Conservation (phyloP, 805 yeast species). For the Candida qinlingensis region DNA sequence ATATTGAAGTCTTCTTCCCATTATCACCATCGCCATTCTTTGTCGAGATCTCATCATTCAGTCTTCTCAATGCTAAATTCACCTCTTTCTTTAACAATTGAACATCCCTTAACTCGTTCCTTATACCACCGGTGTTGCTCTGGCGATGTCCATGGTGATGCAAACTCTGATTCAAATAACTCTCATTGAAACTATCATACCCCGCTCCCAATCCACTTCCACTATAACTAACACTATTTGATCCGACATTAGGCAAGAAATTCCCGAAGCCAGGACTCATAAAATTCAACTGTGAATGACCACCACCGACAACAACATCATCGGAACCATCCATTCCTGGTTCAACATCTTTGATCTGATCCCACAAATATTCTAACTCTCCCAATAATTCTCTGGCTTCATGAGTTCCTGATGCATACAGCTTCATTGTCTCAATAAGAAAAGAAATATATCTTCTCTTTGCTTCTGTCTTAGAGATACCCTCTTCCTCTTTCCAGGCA, state of each 20-base stretch:
- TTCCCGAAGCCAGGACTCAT: constrained; percentile 6
- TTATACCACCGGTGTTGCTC: constrained; percentile 2
- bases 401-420: constrained; percentile 60
- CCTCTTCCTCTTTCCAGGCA: constrained; percentile 77
- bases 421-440: constrained; percentile 66
- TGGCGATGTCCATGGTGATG: neutral
- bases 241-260: neutral
- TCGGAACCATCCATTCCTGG: constrained; percentile 18
- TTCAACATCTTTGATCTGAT: constrained; percentile 51
- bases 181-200: constrained; percentile 7
- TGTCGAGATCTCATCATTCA: constrained; percentile 21
- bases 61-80: constrained; percentile 18
- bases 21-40: constrained; percentile 8
- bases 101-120: constrained; percentile 19
- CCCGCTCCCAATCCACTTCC: constrained; percentile 4
- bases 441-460: constrained; percentile 63
- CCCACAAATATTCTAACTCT: constrained; percentile 73
- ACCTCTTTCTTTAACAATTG: constrained; percentile 22
- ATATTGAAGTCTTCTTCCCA: neutral
- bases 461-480: constrained; percentile 64
- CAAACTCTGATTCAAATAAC: constrained; percentile 7
- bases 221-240: constrained; percentile 5
- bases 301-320: constrained; percentile 3
- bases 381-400: constrained; percentile 60
- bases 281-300: constrained; percentile 3